A percentile compares a stretch with the other conserved stretches of the same genome.
These are phyloP conservation scores for Fusarium domesticum DNA, from an alignment of 2,329 filamentous ascomycete species.

Conservation along the genomic window DNA sequence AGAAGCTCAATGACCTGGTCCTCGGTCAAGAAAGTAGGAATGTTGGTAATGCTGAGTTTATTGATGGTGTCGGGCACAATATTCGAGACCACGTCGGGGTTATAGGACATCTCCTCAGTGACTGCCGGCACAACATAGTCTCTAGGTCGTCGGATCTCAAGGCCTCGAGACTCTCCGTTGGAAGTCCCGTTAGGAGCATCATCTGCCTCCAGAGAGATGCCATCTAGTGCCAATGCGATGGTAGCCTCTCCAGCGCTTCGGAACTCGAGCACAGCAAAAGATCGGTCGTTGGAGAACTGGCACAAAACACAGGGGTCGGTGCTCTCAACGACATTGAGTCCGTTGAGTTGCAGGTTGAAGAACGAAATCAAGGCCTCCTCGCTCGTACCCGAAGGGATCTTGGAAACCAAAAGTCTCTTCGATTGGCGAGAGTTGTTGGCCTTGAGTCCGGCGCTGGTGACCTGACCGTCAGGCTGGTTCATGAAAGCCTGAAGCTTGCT, in stretches of 20 bases:
- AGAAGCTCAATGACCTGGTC: constrained; percentile 90
- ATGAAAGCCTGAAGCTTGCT: constrained; percentile 93
- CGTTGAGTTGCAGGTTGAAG: constrained; percentile 95
- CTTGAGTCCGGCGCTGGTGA: constrained; percentile 76
- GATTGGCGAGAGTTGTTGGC: constrained; percentile 91
- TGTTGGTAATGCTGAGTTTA: constrained; percentile 90
- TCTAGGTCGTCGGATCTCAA: constrained; percentile 83
- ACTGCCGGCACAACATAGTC: constrained; percentile 92
- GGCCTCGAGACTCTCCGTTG: constrained; percentile 54
- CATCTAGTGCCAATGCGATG: constrained; percentile 84
- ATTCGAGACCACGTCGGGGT: constrained; percentile 73
- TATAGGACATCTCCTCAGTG: constrained; percentile 68
- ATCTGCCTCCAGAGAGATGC: constrained; percentile 79
- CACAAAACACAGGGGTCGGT: constrained; percentile 81
- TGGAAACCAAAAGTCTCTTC: constrained; percentile 86
- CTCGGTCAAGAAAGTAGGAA: constrained; percentile 83
- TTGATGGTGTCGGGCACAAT: constrained; percentile 88
- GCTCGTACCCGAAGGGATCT: constrained; percentile 68
- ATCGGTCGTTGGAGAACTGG: constrained; percentile 73
- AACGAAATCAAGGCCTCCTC: constrained; percentile 77
- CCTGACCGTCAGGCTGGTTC: constrained; percentile 74
- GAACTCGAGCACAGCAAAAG: constrained; percentile 89
- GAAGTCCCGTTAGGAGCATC: constrained; percentile 54
- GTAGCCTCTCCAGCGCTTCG: constrained; percentile 84
- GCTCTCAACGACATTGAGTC: constrained; percentile 84